Evolutionary conservation across 371 early-diverging fungal genomes (phyloP), one percentile per base, ranked within the genome.

Genomic region (Circinella minor): DNA sequence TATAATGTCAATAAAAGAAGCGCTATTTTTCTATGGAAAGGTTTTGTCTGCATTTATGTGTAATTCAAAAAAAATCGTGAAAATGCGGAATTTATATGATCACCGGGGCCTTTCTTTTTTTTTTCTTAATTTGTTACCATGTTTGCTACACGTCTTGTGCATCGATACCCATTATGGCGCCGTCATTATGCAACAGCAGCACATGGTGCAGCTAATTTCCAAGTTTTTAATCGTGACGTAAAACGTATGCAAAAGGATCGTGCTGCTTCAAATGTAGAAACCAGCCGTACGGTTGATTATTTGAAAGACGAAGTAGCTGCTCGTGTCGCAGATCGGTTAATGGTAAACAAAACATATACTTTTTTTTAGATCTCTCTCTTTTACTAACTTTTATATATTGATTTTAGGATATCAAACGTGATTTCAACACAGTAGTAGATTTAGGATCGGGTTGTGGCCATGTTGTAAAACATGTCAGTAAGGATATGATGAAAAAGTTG

Each of bases 371-470:
- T 17, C 14, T 57, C 57, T 34, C 27, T 18, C 57, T 57, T 8
- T 57, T 7, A 7, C 20, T 57, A 18, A 27, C 27, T 57, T n/a
- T 20, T 46, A 18, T 38, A 48, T 37, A 36, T 49, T 13, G 14
- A 51, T 51, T 17, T 51, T 69, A 83, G 85, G 83, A 81, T 70
- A 94, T 97, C 77, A 96, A 96, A 74, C 88, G 94, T 51, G 83
- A 90, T 57, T 96, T 93, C 77, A 75, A 87, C 66, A 91, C 89
- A 10, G 90, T 97, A 0, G 92, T 98, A 11, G 98, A 98, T 76
- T 77, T 97, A 46, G 96, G 96, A 6, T 85, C 95, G 20, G 97
- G 98, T 7, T 87, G 91, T 59, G 98, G 98, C 17, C 94, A 96
- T 77, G 84, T 97, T 68, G 85, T 87, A 34, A 94, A 95, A 80